These are phyloP conservation scores for Lodderomyces margitis DNA, from an alignment of 1,139 yeast genomes.

Conservation along the genomic window DNA sequence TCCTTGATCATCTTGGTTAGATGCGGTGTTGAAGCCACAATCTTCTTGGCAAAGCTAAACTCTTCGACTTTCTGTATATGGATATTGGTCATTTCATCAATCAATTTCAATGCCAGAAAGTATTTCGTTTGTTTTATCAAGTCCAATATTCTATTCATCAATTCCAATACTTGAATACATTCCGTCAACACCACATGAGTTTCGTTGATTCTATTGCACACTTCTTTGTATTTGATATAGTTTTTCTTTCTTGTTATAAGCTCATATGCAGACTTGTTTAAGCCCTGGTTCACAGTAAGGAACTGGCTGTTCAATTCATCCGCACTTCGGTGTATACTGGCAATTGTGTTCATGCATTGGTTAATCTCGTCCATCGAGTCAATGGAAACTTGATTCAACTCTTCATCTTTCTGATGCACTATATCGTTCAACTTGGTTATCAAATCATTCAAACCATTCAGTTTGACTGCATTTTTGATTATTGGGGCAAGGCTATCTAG, in stretches of 20 bases:
- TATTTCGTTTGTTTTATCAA: constrained; percentile 72
- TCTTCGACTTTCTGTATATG: constrained; percentile 70
- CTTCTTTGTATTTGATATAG: constrained; percentile 55
- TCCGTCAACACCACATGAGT: constrained; percentile 59
- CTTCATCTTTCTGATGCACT: constrained; percentile 60
- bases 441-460: constrained; percentile 56
- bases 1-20: constrained; percentile 73
- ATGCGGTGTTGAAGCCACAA: constrained; percentile 74
- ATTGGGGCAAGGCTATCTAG: constrained; percentile 79
- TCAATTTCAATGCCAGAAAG: constrained; percentile 81
- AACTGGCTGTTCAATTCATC: constrained; percentile 53
- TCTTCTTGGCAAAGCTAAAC: constrained; percentile 72
- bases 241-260: constrained; percentile 59
- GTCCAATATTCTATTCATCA: constrained; percentile 83
- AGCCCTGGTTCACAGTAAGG: constrained; percentile 46
- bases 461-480: constrained; percentile 63
- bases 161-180: constrained; percentile 80
- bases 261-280: constrained; percentile 63
- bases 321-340: constrained; percentile 54
- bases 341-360: constrained; percentile 55
- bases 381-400: constrained; percentile 60
- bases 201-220: constrained; percentile 59
- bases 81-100: constrained; percentile 67
- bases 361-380: constrained; percentile 59
- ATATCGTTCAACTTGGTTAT: constrained; percentile 55